Base-by-base conservation (phyloP, 306 rosid species). In the Corylus americana region DNA sequence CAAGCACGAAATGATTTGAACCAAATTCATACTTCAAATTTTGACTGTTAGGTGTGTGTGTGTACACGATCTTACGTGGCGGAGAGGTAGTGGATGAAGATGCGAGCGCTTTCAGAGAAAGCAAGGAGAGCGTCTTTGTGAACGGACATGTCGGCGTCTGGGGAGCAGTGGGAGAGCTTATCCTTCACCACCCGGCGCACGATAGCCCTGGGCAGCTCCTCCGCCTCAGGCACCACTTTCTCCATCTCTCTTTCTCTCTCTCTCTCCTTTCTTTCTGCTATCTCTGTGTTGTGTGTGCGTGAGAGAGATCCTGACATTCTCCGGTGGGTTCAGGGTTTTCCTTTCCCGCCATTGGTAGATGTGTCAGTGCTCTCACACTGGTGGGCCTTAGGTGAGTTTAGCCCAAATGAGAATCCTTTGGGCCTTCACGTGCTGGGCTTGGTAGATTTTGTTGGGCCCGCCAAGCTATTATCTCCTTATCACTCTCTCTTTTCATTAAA, bases 171-270 rank as follows among this genome's bases (percentile, higher is more conserved):
- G 4, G 89, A 85, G 1, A 95, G 92, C 89, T 89, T 91, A 54
- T 95, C 94, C 87, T 95, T 95, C 85, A 95, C 97, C 77, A 95
- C 94, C 3, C 99, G 94, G 71, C 97, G 94, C 77, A 93, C 99
- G 63, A 93, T 91, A 61, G 96, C 22, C 86, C 78, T 89, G 2
- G 99, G 99, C 39, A 93, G 93, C 74, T 87, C 99, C 84, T 89
- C 92, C 70, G 89, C 76, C 64, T 85, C 93, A 58, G 85, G 29
- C 58, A 74, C 84, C 70, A 77, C 84, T 75, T 87, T 87, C 80
- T 86, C 87, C 83, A 78, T 83, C 47, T 80, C 83, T 84, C 87
- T 1, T 76, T 72, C 81, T 82, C 55, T 83, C 47, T 80, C 83
- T 84, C 87, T 1, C 7, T 82, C 55, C 87, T 1, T 6, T 82